Percentiles rank a stretch among this genome's conserved stretches.
These are phyloP conservation scores for Aquanectria penicillioides DNA, from an alignment of 2,329 filamentous ascomycete genomes.

Conservation along the genomic window DNA sequence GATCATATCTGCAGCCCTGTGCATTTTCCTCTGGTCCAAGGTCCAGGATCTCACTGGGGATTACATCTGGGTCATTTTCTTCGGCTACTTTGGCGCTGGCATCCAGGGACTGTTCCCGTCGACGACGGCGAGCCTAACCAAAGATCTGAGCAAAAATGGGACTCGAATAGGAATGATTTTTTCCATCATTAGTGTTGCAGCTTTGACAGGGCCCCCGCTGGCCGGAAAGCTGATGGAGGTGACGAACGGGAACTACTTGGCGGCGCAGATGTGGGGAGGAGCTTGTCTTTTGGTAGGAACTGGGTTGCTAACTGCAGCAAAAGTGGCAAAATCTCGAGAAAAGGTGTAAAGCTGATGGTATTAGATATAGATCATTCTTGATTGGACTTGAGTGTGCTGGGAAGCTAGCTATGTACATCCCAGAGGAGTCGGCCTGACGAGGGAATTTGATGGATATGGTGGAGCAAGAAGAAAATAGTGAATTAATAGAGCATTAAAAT, in stretches of 20 bases:
- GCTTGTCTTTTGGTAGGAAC: conserved; percentile 55
- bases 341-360: conserved; percentile 8
- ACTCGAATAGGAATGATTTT: conserved; percentile 70
- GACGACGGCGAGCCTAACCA: conserved; percentile 54
- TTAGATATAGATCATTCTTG: too few species aligned
- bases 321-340: conserved; percentile 43
- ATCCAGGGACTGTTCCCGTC: conserved; percentile 76
- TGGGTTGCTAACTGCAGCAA: conserved; percentile 52
- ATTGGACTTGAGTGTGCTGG: too few species aligned
- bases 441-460: too few species aligned
- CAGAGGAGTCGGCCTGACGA: neutral
- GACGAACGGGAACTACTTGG: conserved; percentile 55
- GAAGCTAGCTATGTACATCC: too few species aligned
- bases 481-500: too few species aligned
- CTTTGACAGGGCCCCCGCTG: conserved; percentile 64
- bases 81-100: conserved; percentile 71
- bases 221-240: conserved; percentile 61
- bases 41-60: conserved; percentile 48
- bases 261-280: conserved; percentile 63
- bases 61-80: conserved; percentile 71
- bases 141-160: conserved; percentile 63
- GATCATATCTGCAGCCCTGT: conserved; percentile 57
- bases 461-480: neutral
- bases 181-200: conserved; percentile 63
- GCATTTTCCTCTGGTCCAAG: conserved; percentile 63